Conservation (phyloP, 139 green algal species). For the Medakamo hakoo region DNA sequence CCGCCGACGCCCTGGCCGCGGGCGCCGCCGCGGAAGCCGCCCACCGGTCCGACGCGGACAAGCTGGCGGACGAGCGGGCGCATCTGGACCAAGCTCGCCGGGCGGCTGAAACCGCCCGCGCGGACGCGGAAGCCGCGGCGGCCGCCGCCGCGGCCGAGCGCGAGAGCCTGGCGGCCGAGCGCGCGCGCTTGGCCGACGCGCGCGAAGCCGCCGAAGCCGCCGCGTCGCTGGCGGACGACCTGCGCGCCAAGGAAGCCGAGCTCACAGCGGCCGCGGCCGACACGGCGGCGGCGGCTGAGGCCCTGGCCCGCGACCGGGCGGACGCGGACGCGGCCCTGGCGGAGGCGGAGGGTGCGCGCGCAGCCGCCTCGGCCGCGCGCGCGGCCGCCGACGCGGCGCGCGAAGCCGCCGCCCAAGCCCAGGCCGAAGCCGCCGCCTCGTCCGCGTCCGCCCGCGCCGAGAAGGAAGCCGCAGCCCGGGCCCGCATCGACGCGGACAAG, state of each 20-base stretch:
- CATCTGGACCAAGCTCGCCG: neutral
- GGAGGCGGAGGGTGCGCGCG: too few relatives aligned
- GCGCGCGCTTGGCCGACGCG: neutral
- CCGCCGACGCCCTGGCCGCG: neutral
- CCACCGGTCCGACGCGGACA: neutral
- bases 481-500: too few relatives aligned
- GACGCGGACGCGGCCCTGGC: too few relatives aligned
- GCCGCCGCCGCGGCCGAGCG: neutral
- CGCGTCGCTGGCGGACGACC: too few relatives aligned
- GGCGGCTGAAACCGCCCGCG: neutral
- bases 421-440: neutral
- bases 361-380: neutral
- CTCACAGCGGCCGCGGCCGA: neutral
- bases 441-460: neutral
- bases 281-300: neutral
- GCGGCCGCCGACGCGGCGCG: neutral
- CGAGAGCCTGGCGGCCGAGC: neutral
- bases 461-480: neutral
- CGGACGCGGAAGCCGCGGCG: neutral
- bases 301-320: too few relatives aligned
- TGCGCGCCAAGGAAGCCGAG: too few relatives aligned
- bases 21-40: too few relatives aligned
- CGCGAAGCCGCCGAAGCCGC: neutral
- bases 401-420: neutral
- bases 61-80: neutral